Evolutionary conservation across 768 basidiomycete species (phyloP).

Genomic region (Sistotremastrum niveocremeum): DNA sequence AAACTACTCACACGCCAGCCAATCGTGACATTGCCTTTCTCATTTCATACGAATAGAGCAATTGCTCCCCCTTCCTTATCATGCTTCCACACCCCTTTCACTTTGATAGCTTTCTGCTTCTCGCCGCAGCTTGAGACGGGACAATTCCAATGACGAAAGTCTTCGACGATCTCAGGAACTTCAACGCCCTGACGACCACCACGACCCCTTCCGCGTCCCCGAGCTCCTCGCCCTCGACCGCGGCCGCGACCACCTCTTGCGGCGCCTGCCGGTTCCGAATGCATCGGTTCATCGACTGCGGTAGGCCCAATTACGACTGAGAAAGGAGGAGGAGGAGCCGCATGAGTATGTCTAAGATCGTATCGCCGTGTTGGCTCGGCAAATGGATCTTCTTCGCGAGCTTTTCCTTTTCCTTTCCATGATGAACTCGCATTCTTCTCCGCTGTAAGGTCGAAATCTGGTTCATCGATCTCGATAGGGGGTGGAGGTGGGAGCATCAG

Average conservation of each 20-base stretch:
- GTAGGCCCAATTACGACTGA: not conserved
- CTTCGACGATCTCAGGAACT: conserved; percentile 22
- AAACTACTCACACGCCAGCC: too few relatives aligned
- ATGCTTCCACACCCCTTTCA: conserved; percentile 47
- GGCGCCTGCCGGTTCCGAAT: not conserved
- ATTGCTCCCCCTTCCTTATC: conserved; percentile 33
- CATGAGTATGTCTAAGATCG: not conserved
- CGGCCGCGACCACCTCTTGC: conserved; percentile 10
- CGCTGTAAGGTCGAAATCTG: not conserved
- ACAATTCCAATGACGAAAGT: conserved; percentile 45
- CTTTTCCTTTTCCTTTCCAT: not conserved
- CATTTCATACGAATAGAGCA: conserved; percentile 24
- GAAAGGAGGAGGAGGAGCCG: not conserved
- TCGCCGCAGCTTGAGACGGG: conserved; percentile 45
- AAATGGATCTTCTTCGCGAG: not conserved
- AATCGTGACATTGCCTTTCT: too few relatives aligned
- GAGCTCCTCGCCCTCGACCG: conserved; percentile 19
- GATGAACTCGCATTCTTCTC: not conserved
- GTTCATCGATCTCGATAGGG: not conserved
- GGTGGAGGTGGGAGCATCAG: conserved; percentile 32
- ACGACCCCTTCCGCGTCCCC: conserved; percentile 11
- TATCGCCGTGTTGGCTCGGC: not conserved
- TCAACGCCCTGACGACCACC: not conserved
- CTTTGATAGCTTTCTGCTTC: conserved; percentile 41
- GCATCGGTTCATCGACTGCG: not conserved